These are phyloP conservation scores for Tolypocladium album DNA, from an alignment of 2,329 filamentous ascomycete species.

Conservation along the genomic window DNA sequence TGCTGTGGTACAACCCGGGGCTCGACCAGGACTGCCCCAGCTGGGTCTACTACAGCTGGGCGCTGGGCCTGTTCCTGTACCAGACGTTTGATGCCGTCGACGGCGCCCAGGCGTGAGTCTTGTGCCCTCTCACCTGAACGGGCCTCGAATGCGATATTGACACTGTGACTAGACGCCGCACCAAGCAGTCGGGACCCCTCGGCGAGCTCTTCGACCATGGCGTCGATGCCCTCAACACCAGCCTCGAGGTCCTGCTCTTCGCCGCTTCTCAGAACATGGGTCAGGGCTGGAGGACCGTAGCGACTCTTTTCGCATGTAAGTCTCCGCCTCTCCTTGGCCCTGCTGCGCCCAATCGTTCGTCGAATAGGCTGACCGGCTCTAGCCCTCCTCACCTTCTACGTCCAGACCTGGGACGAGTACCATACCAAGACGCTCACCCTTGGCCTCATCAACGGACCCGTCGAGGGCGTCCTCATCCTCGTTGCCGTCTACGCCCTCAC, in stretches of 20 bases:
- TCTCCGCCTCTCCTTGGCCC: conserved; percentile 5
- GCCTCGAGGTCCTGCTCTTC: conserved; percentile 87
- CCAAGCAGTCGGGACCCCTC: conserved; percentile 81
- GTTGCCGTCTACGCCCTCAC: conserved; percentile 75
- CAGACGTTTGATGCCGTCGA: conserved; percentile 98
- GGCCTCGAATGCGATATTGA: not conserved
- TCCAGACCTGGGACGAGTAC: conserved; percentile 99
- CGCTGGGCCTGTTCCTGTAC: conserved; percentile 82
- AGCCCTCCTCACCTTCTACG: conserved; percentile 92
- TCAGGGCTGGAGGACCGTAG: conserved; percentile 80
- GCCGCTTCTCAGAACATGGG: conserved; percentile 87
- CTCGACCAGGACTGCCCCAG: conserved; percentile 85
- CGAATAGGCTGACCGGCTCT: not conserved
- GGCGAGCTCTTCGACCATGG: conserved; percentile 97
- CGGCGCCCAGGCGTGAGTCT: conserved; percentile 74
- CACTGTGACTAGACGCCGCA: conserved; percentile 53
- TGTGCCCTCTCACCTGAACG: not conserved
- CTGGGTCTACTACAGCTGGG: conserved; percentile 95
- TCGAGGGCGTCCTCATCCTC: conserved; percentile 85
- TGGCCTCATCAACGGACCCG: conserved; percentile 84
- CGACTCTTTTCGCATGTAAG: conserved; percentile 72
- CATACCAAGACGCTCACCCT: conserved; percentile 93
- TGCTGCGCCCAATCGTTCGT: not conserved
- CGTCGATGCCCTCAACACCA: conserved; percentile 92
- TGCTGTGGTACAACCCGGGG: conserved; percentile 93